These are phyloP conservation scores for Pseudogymnoascus sp. DNA, from an alignment of 2,329 filamentous ascomycete species.

Conservation along the genomic window DNA sequence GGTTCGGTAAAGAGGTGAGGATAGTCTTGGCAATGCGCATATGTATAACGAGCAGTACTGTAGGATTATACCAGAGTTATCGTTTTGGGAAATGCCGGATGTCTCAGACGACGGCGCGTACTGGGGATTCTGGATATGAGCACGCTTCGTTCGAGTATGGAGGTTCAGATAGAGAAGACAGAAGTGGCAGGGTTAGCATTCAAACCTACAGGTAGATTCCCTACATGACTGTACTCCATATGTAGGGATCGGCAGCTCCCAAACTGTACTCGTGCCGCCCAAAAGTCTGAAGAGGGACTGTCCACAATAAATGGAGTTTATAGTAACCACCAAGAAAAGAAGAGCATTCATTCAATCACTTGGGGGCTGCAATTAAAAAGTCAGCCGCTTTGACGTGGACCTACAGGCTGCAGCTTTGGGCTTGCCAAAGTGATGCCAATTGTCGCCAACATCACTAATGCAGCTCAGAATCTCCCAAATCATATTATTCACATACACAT, in stretches of 20 bases:
- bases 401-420: background rate
- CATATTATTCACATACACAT: background rate
- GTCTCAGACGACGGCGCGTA: background rate
- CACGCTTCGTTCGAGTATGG: background rate
- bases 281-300: background rate
- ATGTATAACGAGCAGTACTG: background rate
- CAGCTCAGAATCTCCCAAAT: background rate
- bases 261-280: background rate
- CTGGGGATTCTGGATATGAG: background rate
- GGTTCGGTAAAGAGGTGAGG: no score
- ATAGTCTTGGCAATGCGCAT: background rate
- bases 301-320: background rate
- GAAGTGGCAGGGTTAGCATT: background rate
- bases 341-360: no score
- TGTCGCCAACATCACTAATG: background rate
- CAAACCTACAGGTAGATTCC: background rate
- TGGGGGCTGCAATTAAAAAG: background rate
- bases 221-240: background rate
- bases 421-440: background rate
- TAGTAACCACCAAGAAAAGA: no score
- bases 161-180: background rate
- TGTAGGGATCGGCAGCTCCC: background rate
- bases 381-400: background rate
- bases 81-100: background rate
- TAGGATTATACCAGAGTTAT: background rate